These are phyloP conservation scores for Rhodotorula sp. DNA, from an alignment of 1,284 basidiomycete species.

Conservation along the genomic window DNA sequence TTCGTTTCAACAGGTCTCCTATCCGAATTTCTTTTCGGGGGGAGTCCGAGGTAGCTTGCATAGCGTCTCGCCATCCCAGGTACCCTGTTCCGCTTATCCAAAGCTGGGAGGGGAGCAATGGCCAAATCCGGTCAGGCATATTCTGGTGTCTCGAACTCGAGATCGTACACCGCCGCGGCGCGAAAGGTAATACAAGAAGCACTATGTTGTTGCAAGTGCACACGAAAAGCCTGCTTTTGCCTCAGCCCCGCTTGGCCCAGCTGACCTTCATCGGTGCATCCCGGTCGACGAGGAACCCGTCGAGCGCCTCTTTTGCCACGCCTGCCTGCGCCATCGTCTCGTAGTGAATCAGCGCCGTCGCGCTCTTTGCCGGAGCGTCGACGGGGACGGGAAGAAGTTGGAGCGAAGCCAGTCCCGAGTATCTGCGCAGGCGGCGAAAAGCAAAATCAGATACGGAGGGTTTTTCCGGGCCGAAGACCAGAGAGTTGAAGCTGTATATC, in stretches of 20 bases:
- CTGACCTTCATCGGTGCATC: constrained; percentile 73
- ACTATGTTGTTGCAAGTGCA: neutral
- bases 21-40: too few relatives aligned
- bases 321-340: constrained; percentile 69
- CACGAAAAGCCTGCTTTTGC: too few relatives aligned
- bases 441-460: constrained; percentile 9
- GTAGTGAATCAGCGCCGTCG: constrained; percentile 70
- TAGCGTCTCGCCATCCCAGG: too few relatives aligned
- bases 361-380: constrained; percentile 56
- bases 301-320: constrained; percentile 70
- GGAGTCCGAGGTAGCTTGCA: too few relatives aligned
- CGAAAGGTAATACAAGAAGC: neutral
- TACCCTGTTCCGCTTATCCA: too few relatives aligned
- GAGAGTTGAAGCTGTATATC: too few relatives aligned
- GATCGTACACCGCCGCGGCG: neutral
- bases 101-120: too few relatives aligned
- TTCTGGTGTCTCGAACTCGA: too few relatives aligned
- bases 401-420: constrained; percentile 70
- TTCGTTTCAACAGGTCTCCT: too few relatives aligned
- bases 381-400: constrained; percentile 63
- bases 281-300: constrained; percentile 76
- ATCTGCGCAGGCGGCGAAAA: constrained; percentile 53
- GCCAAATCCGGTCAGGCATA: too few relatives aligned
- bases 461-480: neutral
- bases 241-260: constrained; percentile 24